These are phyloP conservation scores for Phialophora verrucosa DNA, from an alignment of 2,329 filamentous ascomycete species.

Conservation along the genomic window DNA sequence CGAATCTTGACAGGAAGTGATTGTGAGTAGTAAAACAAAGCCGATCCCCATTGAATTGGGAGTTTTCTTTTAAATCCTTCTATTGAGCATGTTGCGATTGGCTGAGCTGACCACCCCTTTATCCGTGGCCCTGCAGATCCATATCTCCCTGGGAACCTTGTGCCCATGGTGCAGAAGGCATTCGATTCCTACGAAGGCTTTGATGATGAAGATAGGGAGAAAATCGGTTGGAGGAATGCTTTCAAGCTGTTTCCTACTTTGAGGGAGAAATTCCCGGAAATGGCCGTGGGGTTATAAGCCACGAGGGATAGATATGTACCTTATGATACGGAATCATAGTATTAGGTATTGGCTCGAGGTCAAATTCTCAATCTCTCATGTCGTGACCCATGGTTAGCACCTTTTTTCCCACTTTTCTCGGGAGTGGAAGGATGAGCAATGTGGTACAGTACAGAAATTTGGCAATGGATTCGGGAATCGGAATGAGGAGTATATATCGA, in stretches of 20 bases:
- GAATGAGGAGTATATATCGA: background rate
- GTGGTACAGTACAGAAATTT: background rate
- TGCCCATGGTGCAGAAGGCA: slow-evolving; percentile 2
- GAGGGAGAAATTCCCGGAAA: slow-evolving; percentile 11
- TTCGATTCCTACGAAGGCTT: slow-evolving; percentile 37
- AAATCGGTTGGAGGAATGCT: slow-evolving; percentile 40
- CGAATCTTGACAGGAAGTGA: slow-evolving; percentile 41
- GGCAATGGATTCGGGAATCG: background rate
- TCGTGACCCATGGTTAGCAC: background rate
- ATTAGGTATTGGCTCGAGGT: background rate
- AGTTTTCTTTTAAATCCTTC: background rate
- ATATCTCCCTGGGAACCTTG: background rate
- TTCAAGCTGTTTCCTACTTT: slow-evolving; percentile 38
- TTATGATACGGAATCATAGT: background rate
- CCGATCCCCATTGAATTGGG: background rate
- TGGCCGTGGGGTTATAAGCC: background rate
- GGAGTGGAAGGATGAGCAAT: background rate
- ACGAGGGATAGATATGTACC: too few relatives aligned
- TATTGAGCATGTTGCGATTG: background rate
- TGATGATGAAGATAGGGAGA: slow-evolving; percentile 33
- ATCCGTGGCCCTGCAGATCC: background rate
- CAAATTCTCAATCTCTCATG: background rate
- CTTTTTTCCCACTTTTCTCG: background rate
- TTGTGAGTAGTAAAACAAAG: slow-evolving; percentile 32
- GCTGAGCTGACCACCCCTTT: background rate